These are phyloP conservation scores for Apocynum venetum DNA, from an alignment of 257 asterid genomes.

Conservation along the genomic window DNA sequence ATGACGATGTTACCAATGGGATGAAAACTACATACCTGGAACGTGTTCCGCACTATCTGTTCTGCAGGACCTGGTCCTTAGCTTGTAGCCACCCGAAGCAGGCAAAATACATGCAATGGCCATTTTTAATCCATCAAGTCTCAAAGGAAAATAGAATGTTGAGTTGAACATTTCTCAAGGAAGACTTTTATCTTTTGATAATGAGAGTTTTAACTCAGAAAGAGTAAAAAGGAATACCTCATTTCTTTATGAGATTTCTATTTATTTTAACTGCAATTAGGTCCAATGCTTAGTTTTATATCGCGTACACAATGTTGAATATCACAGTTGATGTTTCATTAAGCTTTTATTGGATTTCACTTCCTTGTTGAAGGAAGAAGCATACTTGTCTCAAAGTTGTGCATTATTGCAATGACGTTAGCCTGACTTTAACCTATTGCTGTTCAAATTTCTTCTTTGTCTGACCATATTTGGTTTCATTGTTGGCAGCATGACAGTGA, in stretches of 20 bases:
- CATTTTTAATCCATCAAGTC: neutral
- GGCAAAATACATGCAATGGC: neutral
- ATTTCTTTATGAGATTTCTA: neutral
- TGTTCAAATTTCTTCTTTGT: neutral
- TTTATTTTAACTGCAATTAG: neutral
- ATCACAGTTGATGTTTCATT: neutral
- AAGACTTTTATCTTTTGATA: neutral
- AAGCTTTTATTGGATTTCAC: neutral
- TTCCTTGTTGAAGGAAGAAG: neutral
- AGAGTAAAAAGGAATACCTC: neutral
- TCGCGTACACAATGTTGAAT: neutral
- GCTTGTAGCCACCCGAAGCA: neutral
- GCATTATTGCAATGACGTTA: neutral
- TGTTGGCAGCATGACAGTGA: constrained; percentile 37
- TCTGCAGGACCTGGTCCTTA: neutral
- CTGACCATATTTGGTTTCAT: neutral
- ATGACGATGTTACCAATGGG: neutral
- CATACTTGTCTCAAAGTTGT: neutral
- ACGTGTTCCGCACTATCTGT: neutral
- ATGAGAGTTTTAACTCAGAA: neutral
- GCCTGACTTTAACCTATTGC: neutral
- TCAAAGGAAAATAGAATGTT: neutral
- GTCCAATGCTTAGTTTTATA: neutral
- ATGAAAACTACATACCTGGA: no score
- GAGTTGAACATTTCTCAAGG: neutral